Conservation (phyloP, 129 eudicot species). For the Cynara cardunculus region DNA sequence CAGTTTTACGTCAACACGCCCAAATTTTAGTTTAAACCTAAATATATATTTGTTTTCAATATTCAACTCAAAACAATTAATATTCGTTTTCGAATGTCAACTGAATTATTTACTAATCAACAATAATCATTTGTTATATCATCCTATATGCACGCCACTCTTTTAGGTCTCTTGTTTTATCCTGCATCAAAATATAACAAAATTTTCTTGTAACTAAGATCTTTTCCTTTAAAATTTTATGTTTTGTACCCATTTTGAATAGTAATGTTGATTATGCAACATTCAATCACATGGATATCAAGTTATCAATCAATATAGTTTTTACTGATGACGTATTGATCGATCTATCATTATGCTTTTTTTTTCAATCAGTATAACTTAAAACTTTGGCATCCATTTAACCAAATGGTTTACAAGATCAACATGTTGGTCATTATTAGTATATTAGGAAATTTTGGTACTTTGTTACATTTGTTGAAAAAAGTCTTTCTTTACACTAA, state of each 20-base stretch:
- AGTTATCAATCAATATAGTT: too few relatives aligned
- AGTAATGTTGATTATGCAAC: too few relatives aligned
- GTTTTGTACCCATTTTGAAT: background rate
- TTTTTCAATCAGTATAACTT: background rate
- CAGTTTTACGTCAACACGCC: background rate
- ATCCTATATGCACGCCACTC: slow-evolving; percentile 6
- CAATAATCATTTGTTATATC: background rate
- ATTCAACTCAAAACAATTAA: background rate
- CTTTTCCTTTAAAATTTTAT: too few relatives aligned
- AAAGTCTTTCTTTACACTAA: background rate
- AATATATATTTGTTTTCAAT: background rate
- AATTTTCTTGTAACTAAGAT: background rate
- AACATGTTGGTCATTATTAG: background rate
- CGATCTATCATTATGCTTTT: too few relatives aligned
- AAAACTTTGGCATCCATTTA: background rate
- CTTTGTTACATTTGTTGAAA: too few relatives aligned
- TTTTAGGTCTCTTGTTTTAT: background rate
- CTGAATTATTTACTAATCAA: background rate
- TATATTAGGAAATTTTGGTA: background rate
- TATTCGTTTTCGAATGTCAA: background rate
- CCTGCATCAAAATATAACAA: background rate
- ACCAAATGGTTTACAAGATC: background rate
- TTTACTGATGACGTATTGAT: background rate
- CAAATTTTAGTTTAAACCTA: background rate
- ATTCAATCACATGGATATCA: background rate